Evolutionary conservation across 2,329 filamentous ascomycete genomes (phyloP), one percentile per base, ranked within the genome.

Genomic region (Podosphaera fusca): DNA sequence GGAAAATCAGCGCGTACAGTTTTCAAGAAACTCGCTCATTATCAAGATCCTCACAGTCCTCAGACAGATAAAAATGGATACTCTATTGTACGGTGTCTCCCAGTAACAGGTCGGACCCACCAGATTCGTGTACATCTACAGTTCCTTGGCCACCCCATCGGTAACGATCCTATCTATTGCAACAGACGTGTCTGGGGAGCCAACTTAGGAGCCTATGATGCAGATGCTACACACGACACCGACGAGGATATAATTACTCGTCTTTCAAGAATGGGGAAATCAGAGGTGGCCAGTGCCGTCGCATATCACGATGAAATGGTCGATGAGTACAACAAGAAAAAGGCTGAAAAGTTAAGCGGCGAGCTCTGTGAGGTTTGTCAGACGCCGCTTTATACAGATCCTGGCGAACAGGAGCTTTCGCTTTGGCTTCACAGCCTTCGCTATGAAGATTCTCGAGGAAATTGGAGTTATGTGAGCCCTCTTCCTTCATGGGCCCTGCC

Each of bases 121-220:
- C 92, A 98, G 69, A 78, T 98, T 54, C 81, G 92, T 38, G 92
- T 98, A 21, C 92, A 98, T 66, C 75, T 98, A 14, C 92, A 98
- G 67, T 94, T 87, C 68, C 74, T 98, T 2, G 92, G 92, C 1
- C 85, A 96, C 67, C 92, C 92, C 1, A 96, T 98, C 63, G 82
- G 87, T 61, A 98, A 98, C 68, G 92, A 98, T 67, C 92, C 92
- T 6, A 96, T 98, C 64, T 98, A 98, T 69, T 88, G 87, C 64
- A 98, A 98, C 67, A 82, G 87, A 66, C 81, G 82, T 58, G 92
- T 98, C 9, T 98, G 94, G 75, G 92, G 92, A 0, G 74, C 82
- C 0, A 77, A 82, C 8, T 78, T 98, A 0, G 92, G 87, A 14
- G 78, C 70, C 56, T 73, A 77, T 57, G 80, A 83, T 60, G 72